Conservation (phyloP, 2,329 filamentous ascomycete genomes). For the Phoma herbarum region DNA sequence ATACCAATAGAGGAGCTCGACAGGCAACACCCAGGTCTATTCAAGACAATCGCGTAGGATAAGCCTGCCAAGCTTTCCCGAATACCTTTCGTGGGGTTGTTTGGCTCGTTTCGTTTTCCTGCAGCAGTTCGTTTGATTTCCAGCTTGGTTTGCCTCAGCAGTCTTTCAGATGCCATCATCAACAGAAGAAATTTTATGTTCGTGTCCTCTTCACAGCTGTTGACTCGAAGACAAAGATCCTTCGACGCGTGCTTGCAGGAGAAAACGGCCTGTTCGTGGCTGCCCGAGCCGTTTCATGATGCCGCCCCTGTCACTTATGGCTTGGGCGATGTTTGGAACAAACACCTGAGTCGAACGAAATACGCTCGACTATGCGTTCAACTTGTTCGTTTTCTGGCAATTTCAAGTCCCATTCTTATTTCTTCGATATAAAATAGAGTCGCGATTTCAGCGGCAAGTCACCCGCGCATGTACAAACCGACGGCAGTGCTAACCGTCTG, state of each 20-base stretch:
- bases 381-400: background rate
- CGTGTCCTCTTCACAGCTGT: background rate
- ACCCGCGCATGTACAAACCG: background rate
- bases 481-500: conserved; percentile 28
- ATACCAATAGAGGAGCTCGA: conserved; percentile 9
- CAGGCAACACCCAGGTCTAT: conserved; percentile 24
- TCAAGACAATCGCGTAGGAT: conserved; percentile 23
- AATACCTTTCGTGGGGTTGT: conserved; percentile 3
- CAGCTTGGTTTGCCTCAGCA: conserved; percentile 27
- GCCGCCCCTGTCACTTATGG: conserved; percentile 22
- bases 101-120: conserved; percentile 19
- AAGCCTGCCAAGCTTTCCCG: conserved; percentile 41
- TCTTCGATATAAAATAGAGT: background rate
- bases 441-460: background rate
- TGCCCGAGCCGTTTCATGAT: conserved; percentile 28
- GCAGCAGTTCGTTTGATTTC: conserved; percentile 10
- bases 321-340: conserved; percentile 10
- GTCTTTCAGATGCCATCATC: background rate
- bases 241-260: conserved; percentile 7
- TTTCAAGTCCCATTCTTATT: background rate
- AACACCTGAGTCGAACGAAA: background rate
- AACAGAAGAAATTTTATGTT: background rate
- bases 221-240: conserved; percentile 2
- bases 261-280: conserved; percentile 10
- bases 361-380: background rate